Evolutionary conservation across 192 early-diverging fungal species (phyloP).

Genomic region (Phlyctochytrium arcticum): DNA sequence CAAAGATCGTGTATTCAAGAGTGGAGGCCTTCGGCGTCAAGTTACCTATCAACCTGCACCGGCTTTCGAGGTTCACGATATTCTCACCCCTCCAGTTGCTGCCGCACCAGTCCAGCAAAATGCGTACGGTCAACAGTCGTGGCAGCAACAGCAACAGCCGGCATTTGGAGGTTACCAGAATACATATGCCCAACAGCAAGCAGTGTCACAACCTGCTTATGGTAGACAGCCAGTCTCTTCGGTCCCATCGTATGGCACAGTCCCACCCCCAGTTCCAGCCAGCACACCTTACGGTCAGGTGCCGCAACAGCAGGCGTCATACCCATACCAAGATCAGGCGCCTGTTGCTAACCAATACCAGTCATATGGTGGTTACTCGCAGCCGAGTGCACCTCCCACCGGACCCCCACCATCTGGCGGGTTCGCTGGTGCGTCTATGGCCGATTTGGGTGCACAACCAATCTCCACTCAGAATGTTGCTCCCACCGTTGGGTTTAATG

Average conservation of each 20-base stretch:
- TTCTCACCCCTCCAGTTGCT: conserved; percentile 25
- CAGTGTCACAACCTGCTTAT: too few relatives aligned
- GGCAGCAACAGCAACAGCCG: conserved; percentile 6
- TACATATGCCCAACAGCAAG: background rate
- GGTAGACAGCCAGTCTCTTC: too few relatives aligned
- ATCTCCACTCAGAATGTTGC: background rate
- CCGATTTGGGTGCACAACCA: too few relatives aligned
- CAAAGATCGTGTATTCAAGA: conserved; percentile 66
- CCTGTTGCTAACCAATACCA: too few relatives aligned
- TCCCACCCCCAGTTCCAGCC: too few relatives aligned
- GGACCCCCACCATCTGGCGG: too few relatives aligned
- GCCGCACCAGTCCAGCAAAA: conserved; percentile 1
- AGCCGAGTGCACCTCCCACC: too few relatives aligned
- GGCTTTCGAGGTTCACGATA: conserved; percentile 60
- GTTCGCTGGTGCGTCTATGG: too few relatives aligned
- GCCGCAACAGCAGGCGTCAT: too few relatives aligned
- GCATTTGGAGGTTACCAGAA: background rate
- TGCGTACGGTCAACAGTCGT: background rate
- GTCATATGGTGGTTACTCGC: background rate
- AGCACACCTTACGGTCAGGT: too few relatives aligned
- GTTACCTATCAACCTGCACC: conserved; percentile 43
- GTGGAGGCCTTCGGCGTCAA: conserved; percentile 41
- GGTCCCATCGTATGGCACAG: too few relatives aligned
- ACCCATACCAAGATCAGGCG: too few relatives aligned
- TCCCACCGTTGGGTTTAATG: conserved; percentile 11